Evolutionary conservation across 768 basidiomycete genomes (phyloP).

Genomic region (Trametes maxima): DNA sequence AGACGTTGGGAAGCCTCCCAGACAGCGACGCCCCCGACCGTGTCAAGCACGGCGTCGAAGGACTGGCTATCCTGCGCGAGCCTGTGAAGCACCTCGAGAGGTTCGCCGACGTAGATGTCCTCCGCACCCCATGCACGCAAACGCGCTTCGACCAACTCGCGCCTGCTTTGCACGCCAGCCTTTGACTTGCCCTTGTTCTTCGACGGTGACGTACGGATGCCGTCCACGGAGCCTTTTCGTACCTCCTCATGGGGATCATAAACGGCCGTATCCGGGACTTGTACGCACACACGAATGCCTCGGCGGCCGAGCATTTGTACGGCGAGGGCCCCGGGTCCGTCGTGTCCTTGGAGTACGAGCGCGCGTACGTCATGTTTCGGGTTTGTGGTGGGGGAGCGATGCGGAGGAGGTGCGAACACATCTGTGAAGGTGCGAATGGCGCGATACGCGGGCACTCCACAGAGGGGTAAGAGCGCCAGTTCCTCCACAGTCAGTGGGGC

Average conservation of each 20-base stretch:
- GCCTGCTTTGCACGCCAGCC: conserved; percentile 25
- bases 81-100: conserved; percentile 54
- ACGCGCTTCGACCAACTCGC: conserved; percentile 42
- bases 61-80: conserved; percentile 53
- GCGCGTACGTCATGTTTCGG: conserved; percentile 26
- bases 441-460: conserved; percentile 80
- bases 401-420: conserved; percentile 41
- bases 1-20: conserved; percentile 76
- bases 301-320: conserved; percentile 72
- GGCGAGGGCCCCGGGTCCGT: conserved; percentile 74
- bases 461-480: conserved; percentile 77
- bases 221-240: conserved; percentile 7
- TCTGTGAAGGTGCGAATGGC: conserved; percentile 70
- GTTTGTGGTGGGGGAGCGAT: conserved; percentile 22
- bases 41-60: conserved; percentile 85
- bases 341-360: conserved; percentile 76
- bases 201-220: conserved; percentile 5
- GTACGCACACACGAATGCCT: conserved; percentile 78
- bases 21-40: conserved; percentile 76
- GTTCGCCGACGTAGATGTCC: conserved; percentile 71
- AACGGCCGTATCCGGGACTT: conserved; percentile 49
- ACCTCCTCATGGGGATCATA: conserved; percentile 24
- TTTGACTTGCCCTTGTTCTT: conserved; percentile 51
- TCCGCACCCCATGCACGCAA: conserved; percentile 73
- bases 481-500: conserved; percentile 60